Base-by-base conservation (phyloP, 1,284 basidiomycete species). In the Sporisorium reilianum region DNA sequence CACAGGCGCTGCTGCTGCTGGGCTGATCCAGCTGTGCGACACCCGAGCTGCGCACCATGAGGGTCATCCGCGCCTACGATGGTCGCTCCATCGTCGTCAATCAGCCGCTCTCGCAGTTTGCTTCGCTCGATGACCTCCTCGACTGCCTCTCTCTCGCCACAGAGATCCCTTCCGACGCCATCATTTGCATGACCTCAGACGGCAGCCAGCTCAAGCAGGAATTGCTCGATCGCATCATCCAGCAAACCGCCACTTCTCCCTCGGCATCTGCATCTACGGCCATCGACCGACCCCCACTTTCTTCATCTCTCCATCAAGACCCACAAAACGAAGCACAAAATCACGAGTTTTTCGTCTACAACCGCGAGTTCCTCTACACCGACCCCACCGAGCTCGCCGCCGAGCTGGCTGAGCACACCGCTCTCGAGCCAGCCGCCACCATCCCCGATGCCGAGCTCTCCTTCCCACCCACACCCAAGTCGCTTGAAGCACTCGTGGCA, bases 111-210 rank as follows among this genome's bases (percentile, higher is more conserved):
- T 56, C 75, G 16, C 79, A 81, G 41, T 82, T 83, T 26, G 57
- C 68, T 1, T 68, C 73, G 49, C 64, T 80, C 41, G 80, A 84
- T 34, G 79, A 83, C 28, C 72, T 84, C 14, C 68, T 83, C 26
- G 80, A 83, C 46, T 77, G 77, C 38, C 59, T 84, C 28, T 83
- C 83, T 3, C 69, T 84, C 7, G 80, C 80, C 5, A 84, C 83
- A 0, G 80, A 75, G 44, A 84, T 84, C 18, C 63, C 78, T 3
- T 69, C 70, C 26, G 83, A 84, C 30, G 62, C 78, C 25, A 70
- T 84, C 44, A 84, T 84, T 32, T 83, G 80, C 64, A 84, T 84
- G 74, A 80, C 82, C 51, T 59, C 75, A 2, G 72, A 78, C 12
- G 83, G 83, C 16, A 61, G 72, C 18, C 83, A 84, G 56, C 69